A percentile compares a stretch with the other conserved stretches of the same genome.
These are phyloP conservation scores for Tardiomyces digboiensis DNA, from an alignment of 1,139 yeast species.

Conservation along the genomic window DNA sequence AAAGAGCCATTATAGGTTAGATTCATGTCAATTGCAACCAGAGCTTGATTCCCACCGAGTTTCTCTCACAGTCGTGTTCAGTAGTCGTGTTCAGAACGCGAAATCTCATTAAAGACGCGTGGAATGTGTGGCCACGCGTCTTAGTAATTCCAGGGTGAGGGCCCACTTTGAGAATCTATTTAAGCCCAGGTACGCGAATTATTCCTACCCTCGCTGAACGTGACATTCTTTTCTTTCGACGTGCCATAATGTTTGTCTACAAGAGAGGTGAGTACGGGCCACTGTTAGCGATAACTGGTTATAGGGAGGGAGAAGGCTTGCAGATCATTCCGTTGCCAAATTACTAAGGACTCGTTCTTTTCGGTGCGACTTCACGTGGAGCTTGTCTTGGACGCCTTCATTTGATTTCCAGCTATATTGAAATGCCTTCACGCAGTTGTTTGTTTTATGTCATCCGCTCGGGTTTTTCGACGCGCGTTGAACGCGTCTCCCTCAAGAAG, in stretches of 20 bases:
- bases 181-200: not conserved
- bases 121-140: not conserved
- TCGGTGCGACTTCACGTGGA: too few relatives aligned
- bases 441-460: not conserved
- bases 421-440: not conserved
- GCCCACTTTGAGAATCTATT: not conserved
- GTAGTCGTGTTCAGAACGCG: not conserved
- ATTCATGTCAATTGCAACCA: too few relatives aligned
- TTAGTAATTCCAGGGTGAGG: not conserved
- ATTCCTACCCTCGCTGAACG: not conserved
- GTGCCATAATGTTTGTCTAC: slow-evolving; percentile 37
- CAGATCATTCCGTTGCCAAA: too few relatives aligned
- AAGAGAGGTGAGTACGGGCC: slow-evolving; percentile 37
- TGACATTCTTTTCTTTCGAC: not conserved
- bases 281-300: too few relatives aligned
- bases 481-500: slow-evolving; percentile 3
- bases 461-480: not conserved
- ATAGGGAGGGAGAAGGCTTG: too few relatives aligned
- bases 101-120: not conserved
- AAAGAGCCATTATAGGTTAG: too few relatives aligned
- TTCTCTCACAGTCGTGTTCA: too few relatives aligned
- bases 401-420: too few relatives aligned
- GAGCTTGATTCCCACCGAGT: too few relatives aligned
- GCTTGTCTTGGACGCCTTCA: too few relatives aligned
- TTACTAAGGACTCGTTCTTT: too few relatives aligned